Evolutionary conservation across 2,329 filamentous ascomycete genomes (phyloP).

Genomic region (Fusarium nygamai): DNA sequence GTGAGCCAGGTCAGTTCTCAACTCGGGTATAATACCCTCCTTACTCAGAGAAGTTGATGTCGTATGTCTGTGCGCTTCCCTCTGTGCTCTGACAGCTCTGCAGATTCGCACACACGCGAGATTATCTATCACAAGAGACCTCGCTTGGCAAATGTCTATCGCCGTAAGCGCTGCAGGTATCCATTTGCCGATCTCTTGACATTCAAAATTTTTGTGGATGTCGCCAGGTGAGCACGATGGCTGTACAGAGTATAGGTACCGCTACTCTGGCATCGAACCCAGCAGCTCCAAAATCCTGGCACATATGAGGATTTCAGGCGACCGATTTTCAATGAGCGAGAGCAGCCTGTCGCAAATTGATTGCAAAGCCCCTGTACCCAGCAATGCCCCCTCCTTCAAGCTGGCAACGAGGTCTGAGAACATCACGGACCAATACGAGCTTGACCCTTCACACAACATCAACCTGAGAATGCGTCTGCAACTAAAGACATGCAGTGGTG

Average conservation of each 20-base stretch:
- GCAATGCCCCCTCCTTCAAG: background rate
- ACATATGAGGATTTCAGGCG: background rate
- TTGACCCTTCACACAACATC: background rate
- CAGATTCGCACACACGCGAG: constrained; percentile 12
- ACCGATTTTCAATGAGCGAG: background rate
- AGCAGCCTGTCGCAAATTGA: background rate
- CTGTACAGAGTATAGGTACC: background rate
- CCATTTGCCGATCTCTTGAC: constrained; percentile 2
- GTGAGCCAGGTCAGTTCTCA: constrained; percentile 18
- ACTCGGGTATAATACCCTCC: constrained; percentile 20
- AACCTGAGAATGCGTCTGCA: constrained; percentile 4
- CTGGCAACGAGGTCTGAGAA: constrained; percentile 5
- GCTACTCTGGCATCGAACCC: background rate
- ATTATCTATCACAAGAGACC: constrained; percentile 11
- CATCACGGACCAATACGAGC: constrained; percentile 3
- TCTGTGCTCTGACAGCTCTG: constrained; percentile 23
- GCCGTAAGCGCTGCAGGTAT: background rate
- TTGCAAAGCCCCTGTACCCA: constrained; percentile 7
- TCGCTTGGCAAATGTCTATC: constrained; percentile 6
- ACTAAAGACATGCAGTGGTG: constrained; percentile 21
- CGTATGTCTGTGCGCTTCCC: constrained; percentile 28
- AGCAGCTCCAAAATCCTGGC: background rate
- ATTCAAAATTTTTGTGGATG: constrained; percentile 1
- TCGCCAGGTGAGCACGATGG: background rate
- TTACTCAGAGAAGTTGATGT: constrained; percentile 13